These are phyloP conservation scores for Penicillium nucicola DNA, from an alignment of 495 filamentous ascomycete species.

Conservation along the genomic window DNA sequence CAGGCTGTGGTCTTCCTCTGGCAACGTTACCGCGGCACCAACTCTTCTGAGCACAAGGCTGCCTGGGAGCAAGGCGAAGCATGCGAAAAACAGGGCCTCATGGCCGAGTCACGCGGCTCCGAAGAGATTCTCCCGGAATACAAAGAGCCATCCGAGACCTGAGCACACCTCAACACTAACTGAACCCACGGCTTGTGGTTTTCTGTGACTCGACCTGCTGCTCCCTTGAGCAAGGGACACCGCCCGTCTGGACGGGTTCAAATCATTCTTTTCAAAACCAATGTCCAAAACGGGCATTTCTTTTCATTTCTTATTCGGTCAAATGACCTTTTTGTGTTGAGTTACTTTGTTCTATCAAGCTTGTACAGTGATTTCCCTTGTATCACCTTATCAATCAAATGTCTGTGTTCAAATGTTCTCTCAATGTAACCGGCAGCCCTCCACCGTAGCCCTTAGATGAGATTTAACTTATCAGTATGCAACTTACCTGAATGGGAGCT, in stretches of 20 bases:
- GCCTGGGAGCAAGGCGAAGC: constrained; percentile 33
- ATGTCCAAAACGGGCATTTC: background rate
- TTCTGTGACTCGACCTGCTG: background rate
- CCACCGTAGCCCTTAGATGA: too few species aligned
- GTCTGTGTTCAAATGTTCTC: background rate
- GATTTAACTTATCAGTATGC: too few species aligned
- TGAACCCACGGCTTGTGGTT: constrained; percentile 8
- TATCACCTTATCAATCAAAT: constrained; percentile 11
- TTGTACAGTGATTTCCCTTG: constrained; percentile 20
- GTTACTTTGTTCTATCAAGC: constrained; percentile 16
- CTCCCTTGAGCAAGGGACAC: background rate
- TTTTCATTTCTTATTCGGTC: constrained; percentile 1
- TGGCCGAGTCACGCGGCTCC: constrained; percentile 27
- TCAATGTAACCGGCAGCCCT: too few species aligned
- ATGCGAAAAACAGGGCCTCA: constrained; percentile 42
- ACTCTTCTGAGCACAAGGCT: constrained; percentile 25
- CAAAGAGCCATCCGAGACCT: constrained; percentile 15
- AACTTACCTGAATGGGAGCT: too few species aligned
- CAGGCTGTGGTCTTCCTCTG: constrained; percentile 50
- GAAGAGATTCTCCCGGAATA: constrained; percentile 40
- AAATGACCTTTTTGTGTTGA: constrained; percentile 2
- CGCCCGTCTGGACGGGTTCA: background rate
- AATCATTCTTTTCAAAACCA: background rate
- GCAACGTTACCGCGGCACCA: constrained; percentile 41
- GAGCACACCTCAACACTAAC: constrained; percentile 29